Evolutionary conservation across 2,329 filamentous ascomycete species (phyloP), one percentile per base, ranked within the genome.

Genomic region (Setomelanomma holmii): DNA sequence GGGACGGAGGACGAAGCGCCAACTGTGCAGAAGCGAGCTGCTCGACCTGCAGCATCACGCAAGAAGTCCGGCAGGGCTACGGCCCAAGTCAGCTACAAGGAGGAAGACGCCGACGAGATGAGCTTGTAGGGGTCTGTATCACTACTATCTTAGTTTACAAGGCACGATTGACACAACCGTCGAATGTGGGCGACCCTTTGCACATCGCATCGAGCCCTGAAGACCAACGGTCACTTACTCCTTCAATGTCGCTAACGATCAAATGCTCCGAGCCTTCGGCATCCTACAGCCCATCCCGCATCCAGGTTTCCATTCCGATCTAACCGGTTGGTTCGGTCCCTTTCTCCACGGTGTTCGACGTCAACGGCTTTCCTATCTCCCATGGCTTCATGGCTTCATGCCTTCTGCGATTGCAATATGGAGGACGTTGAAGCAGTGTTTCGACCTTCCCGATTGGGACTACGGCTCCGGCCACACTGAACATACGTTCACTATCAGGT

Each of bases 1-100:
- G 76, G 73, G 33, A 59, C 58, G 17, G 63, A 65, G 43, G 59
- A 62, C 44, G 53, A 63, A 50, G 53, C 45, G 56, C 57, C 59
- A 58, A 57, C 48, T 45, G 54, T 55, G 51, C 60, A 58, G 58
- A 67, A 64, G 57, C 60, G 61, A 60, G 57, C 56, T 53, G 59
- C 59, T 49, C 58, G 53, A 30, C 53, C 66, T 34, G 54, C 55
- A 33, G 51, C 67, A 34, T 61, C 60, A 47, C 61, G 67, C 44
- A 62, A 67, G 47, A 65, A 66, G 55, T 66, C 68, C 47, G 61
- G 61, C 35, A 64, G 69, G 51, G 61, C 60, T 30, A 49, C 61
- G 47, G 50, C 57, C 35, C 60, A 56, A 45, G 64, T 74, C 3
- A 72, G 66, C 49, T 75, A 75, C 60, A 72, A 71, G 45, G 71